Conservation (phyloP, 73 alveolate genomes). For the Tetrahymena borealis region DNA sequence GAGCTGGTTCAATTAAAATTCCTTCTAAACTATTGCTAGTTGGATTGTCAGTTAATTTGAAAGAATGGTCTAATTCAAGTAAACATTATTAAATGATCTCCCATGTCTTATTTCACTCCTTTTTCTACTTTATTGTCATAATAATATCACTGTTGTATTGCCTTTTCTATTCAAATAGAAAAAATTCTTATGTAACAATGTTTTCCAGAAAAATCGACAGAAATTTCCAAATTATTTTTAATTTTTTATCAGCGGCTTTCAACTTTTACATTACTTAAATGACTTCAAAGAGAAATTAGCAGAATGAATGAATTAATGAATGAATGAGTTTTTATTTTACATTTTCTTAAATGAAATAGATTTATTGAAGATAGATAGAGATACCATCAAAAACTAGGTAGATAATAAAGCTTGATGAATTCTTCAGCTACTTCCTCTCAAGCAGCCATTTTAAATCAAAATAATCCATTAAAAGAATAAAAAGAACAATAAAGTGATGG, state of each 20-base stretch:
- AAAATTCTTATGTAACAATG: not conserved
- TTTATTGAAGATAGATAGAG: not conserved
- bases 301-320: not conserved
- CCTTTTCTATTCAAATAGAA: not conserved
- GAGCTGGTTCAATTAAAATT: not conserved
- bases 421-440: not conserved
- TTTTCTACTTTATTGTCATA: too few species aligned
- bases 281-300: not conserved
- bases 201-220: not conserved
- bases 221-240: not conserved
- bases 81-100: not conserved
- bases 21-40: not conserved
- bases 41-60: not conserved
- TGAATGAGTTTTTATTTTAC: too few species aligned
- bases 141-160: too few species aligned
- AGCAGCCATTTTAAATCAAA: not conserved
- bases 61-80: not conserved
- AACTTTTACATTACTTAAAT: not conserved
- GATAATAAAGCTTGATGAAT: not conserved
- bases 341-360: not conserved
- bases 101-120: not conserved
- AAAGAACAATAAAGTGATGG: not conserved
- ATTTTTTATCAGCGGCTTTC: not conserved
- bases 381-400: not conserved
- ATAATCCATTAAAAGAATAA: not conserved